phyloP scores from a whole-genome alignment of 1,139 yeast species.

The Nematodospora anomalae region DNA sequence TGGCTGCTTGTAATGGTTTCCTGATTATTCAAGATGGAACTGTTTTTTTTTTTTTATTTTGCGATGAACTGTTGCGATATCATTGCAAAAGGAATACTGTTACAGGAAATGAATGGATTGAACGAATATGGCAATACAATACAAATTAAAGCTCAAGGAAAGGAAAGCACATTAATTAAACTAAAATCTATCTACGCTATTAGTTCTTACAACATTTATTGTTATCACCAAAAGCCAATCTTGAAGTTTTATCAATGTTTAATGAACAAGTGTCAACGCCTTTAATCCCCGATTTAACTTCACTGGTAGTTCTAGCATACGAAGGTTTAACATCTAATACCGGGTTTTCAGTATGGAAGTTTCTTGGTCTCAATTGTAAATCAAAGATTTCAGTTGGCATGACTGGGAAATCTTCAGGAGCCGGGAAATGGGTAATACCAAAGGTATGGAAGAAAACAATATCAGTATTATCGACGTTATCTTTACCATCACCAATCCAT shows the following conservation, averaged over 20 bases:
- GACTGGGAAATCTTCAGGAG: conserved; percentile 87
- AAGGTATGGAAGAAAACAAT: conserved; percentile 75
- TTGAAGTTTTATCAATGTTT: conserved; percentile 41
- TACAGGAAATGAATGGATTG: no score
- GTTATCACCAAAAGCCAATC: conserved; percentile 32
- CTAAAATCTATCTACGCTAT: no score
- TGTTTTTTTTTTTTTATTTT: background rate
- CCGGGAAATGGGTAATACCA: conserved; percentile 83
- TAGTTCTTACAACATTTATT: conserved; percentile 23
- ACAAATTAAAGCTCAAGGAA: no score
- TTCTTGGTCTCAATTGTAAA: conserved; percentile 73
- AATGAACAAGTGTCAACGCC: conserved; percentile 40
- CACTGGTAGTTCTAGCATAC: conserved; percentile 61
- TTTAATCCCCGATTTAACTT: conserved; percentile 44
- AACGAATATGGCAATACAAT: no score
- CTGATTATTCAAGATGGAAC: no score
- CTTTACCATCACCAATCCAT: conserved; percentile 72
- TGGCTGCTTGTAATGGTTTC: conserved; percentile 20
- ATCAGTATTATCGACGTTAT: conserved; percentile 64
- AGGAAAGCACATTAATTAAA: no score
- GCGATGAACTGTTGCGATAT: no score
- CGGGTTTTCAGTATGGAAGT: conserved; percentile 75
- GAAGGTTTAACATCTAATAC: conserved; percentile 74
- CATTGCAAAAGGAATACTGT: no score
- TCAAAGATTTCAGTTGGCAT: conserved; percentile 86